Evolutionary conservation across 1,284 basidiomycete genomes (phyloP).

Genomic region (Pyrrhoderma noxium): DNA sequence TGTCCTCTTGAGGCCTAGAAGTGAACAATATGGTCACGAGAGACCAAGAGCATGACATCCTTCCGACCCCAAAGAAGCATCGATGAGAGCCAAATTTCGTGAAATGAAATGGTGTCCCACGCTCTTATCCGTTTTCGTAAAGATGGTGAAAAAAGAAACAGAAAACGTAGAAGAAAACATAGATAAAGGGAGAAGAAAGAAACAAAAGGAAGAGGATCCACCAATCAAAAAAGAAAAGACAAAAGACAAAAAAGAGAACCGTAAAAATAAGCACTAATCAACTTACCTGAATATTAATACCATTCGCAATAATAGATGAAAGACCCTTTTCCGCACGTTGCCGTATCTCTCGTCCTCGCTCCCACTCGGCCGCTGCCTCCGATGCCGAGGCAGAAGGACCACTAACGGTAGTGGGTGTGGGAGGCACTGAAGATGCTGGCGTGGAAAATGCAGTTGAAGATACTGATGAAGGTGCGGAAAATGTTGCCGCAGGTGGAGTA

Average conservation of each 20-base stretch:
- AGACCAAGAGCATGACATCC: too few species aligned
- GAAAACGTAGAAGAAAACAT: not conserved
- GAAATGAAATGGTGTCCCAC: too few species aligned
- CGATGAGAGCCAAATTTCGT: too few species aligned
- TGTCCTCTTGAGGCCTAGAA: too few species aligned
- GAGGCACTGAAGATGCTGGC: not conserved
- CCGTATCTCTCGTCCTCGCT: conserved; percentile 6
- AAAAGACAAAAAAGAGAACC: not conserved
- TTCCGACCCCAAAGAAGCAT: too few species aligned
- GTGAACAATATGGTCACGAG: too few species aligned
- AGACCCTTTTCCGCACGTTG: conserved; percentile 1
- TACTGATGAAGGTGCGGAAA: not conserved
- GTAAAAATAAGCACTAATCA: not conserved
- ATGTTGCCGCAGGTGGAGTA: not conserved
- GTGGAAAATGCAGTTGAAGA: not conserved
- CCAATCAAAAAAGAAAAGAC: not conserved
- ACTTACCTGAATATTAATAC: conserved; percentile 3
- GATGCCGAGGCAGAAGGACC: conserved; percentile 2
- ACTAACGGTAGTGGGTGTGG: not conserved
- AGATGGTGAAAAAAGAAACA: too few species aligned
- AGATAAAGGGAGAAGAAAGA: not conserved
- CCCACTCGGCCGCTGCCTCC: conserved; percentile 8
- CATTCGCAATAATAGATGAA: not conserved
- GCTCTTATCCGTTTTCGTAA: too few species aligned
- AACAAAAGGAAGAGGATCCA: not conserved